These are phyloP conservation scores for Saccharomyces hybrid DNA, from an alignment of 1,139 yeast genomes.

Conservation along the genomic window DNA sequence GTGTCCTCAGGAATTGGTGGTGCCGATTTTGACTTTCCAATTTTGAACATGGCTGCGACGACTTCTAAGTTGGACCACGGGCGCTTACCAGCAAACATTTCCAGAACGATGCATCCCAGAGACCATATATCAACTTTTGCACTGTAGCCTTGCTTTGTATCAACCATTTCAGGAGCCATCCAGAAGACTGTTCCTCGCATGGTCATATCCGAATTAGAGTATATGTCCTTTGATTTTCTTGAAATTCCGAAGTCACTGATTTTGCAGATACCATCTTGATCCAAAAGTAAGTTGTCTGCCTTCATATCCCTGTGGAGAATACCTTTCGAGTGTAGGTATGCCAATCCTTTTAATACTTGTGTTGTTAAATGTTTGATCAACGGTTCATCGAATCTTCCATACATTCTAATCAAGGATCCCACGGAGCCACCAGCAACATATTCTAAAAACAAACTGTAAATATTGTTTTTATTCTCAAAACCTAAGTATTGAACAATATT, in stretches of 20 bases:
- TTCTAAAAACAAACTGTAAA: constrained; percentile 81
- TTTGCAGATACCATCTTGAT: constrained; percentile 89
- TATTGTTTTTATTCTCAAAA: constrained; percentile 68
- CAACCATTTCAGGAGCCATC: constrained; percentile 99
- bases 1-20: constrained; percentile 96
- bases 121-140: constrained; percentile 95
- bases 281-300: constrained; percentile 86
- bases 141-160: constrained; percentile 85
- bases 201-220: constrained; percentile 91
- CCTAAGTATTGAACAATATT: constrained; percentile 96
- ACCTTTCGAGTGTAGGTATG: constrained; percentile 79
- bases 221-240: constrained; percentile 77
- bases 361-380: constrained; percentile 65
- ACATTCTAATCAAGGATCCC: constrained; percentile 73
- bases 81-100: constrained; percentile 83
- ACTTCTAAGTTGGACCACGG: constrained; percentile 82
- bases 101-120: constrained; percentile 89
- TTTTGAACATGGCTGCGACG: constrained; percentile 63
- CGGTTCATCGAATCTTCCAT: constrained; percentile 79
- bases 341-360: constrained; percentile 77
- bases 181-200: constrained; percentile 98
- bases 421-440: constrained; percentile 98
- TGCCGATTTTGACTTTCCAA: constrained; percentile 71
- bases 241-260: constrained; percentile 97
- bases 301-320: constrained; percentile 92